Evolutionary conservation across 1,139 yeast species (phyloP), one percentile per base, ranked within the genome.

Genomic region (Saccharomycopsis crataegensis): DNA sequence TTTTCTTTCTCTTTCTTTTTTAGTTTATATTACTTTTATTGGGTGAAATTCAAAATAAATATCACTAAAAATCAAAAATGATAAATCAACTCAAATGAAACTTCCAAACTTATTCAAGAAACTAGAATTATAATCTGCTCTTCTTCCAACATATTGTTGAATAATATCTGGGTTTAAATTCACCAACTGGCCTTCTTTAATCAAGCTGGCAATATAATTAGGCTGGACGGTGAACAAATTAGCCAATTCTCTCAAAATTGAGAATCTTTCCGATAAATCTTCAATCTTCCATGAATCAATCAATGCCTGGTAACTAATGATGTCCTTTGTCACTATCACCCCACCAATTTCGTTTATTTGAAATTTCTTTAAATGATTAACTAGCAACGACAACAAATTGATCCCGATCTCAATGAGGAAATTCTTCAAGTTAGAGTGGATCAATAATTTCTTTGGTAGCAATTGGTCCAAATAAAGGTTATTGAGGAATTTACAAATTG

Each of bases 281-380:
- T 76, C 74, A 34, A 86, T 73, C 6, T 73, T 75, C 93, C 96
- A 88, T 48, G 72, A 74, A 58, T 85, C 94, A 52, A 91, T 78
- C 0, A 80, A 76, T 16, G 83, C 77, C 64, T 88, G 94, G 64
- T 85, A 89, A 41, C 87, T 78, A 47, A 87, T 85, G 6, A 87
- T 82, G 69, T 91, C 98, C 59, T 86, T 85, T 0, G 96, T 86
- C n/a, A 88, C 77, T 16, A 86, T 80, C 56, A 85, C 76, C 33
- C 96, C 96, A 51, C 98, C 98, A 9, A 83, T 78, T 2, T 90
- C 82, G 61, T 81, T 87, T 57, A 90, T 88, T 41, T 80, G 79
- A 65, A 81, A 86, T 63, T 83, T 86, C 59, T 84, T 83, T 64
- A 85, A 83, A 65, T 91, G 97, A 36, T 77, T 80, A 59, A 89